Evolutionary conservation across 2,329 filamentous ascomycete species (phyloP).

Genomic region (Xylariaceae sp.): DNA sequence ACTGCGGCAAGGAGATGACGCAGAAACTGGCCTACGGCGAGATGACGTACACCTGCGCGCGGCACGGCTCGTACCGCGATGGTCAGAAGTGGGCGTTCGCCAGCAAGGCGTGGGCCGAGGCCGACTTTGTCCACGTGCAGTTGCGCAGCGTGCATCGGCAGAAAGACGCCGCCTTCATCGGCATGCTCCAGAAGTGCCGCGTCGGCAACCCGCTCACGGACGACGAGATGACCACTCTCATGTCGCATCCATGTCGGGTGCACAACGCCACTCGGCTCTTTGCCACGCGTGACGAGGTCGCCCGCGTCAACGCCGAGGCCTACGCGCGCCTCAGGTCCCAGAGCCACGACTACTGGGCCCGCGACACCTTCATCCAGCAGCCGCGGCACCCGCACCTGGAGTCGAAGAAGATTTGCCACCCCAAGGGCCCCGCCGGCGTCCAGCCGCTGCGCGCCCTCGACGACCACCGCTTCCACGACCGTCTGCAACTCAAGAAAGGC

Average conservation of each 20-base stretch:
- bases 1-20: constrained; percentile 33
- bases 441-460: constrained; percentile 26
- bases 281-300: constrained; percentile 31
- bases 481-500: constrained; percentile 38
- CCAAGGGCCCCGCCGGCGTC: constrained; percentile 11
- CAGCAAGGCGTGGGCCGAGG: constrained; percentile 46
- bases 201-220: constrained; percentile 32
- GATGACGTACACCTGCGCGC: constrained; percentile 23
- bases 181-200: constrained; percentile 47
- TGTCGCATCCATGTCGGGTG: constrained; percentile 35
- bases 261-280: constrained; percentile 38
- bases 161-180: constrained; percentile 43
- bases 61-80: constrained; percentile 32
- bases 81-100: constrained; percentile 55
- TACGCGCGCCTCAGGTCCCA: constrained; percentile 25
- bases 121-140: constrained; percentile 44
- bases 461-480: constrained; percentile 38
- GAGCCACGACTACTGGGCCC: constrained; percentile 23
- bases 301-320: constrained; percentile 24
- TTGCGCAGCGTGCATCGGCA: constrained; percentile 52
- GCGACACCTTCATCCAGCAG: constrained; percentile 35
- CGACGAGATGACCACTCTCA: constrained; percentile 32
- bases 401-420: constrained; percentile 14
- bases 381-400: constrained; percentile 19
- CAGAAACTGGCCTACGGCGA: constrained; percentile 10